Conservation (phyloP, 2,329 filamentous ascomycete species). For the Verticillium zaregamsianum region DNA sequence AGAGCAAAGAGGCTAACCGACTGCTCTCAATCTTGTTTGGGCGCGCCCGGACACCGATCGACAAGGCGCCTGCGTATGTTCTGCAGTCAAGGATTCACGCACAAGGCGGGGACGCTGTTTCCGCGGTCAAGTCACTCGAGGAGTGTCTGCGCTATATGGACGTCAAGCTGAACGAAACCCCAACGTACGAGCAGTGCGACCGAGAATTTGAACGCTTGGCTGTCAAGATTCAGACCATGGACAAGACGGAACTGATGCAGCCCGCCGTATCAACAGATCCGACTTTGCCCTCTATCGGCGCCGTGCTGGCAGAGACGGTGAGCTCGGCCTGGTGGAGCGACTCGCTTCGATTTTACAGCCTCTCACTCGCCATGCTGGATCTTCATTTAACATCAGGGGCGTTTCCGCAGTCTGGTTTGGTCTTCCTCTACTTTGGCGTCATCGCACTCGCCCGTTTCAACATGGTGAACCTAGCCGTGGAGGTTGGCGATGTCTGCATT, state of each 20-base stretch:
- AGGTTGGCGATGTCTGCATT: constrained; percentile 59
- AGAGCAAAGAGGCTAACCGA: constrained; percentile 61
- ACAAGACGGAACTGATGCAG: constrained; percentile 40
- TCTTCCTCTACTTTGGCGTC: constrained; percentile 63
- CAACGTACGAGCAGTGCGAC: constrained; percentile 75
- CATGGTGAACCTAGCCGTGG: constrained; percentile 63
- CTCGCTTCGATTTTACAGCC: constrained; percentile 66
- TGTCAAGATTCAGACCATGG: constrained; percentile 55
- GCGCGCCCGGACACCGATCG: constrained; percentile 66
- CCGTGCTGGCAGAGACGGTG: constrained; percentile 66
- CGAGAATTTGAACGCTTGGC: constrained; percentile 62
- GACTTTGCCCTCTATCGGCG: constrained; percentile 59
- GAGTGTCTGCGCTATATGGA: constrained; percentile 68
- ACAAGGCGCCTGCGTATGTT: constrained; percentile 81
- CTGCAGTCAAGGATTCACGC: constrained; percentile 76
- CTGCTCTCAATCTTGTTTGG: constrained; percentile 68
- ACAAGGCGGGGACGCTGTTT: constrained; percentile 65
- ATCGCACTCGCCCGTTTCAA: constrained; percentile 67
- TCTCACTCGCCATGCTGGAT: constrained; percentile 62
- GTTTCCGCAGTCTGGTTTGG: constrained; percentile 66
- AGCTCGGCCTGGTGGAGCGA: constrained; percentile 73
- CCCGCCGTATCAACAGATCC: constrained; percentile 42
- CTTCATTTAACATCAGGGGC: constrained; percentile 59
- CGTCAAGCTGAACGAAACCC: constrained; percentile 59
- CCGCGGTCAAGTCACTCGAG: constrained; percentile 66